Evolutionary conservation across 805 yeast genomes (phyloP), one percentile per base, ranked within the genome.

Genomic region (Babjeviella inositovora): DNA sequence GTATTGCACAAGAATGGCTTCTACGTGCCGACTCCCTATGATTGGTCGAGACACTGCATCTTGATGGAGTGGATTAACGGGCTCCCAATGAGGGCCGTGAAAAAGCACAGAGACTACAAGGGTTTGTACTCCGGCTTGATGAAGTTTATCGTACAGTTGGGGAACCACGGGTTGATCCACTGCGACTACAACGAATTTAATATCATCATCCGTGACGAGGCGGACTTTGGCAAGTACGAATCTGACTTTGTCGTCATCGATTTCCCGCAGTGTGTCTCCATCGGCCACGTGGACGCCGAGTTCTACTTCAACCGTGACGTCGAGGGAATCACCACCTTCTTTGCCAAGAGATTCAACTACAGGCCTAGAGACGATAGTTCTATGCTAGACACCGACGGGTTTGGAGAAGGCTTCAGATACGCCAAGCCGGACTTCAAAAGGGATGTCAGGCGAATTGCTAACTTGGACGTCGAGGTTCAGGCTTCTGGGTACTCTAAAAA

Each of bases 151-250:
- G 92, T 85, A 8, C 63, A 70, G 30, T 53, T 90, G 25, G 98
- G 79, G 5, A 73, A 77, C 38, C 67, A 74, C 35, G 99, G 99
- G 2, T 58, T 90, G 26, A 84, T 90, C 25, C 99, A 90, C 49
- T 87, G 98, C 60, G 99, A 90, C 55, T 90, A 73, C 54, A 90
- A 90, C 47, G 99, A 90, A 51, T 90, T 90, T 49, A 90, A 90
- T 46, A 82, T 90, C 35, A 81, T 90, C 65, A 71, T 82, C 15
- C 58, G 77, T 19, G 76, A 76, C 31, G 57, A 65, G 15, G 66
- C 63, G 21, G 63, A 58, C 11, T 50, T 52, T 10, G 55, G 44
- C 19, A 40, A 57, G 11, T 52, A 50, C 27, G 80, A 71, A 26
- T 50, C 53, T 20, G 90, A 80, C 23, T 81, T 84, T 38, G 75